Conservation (phyloP, 2,329 filamentous ascomycete genomes). For the Madurella mycetomatis region DNA sequence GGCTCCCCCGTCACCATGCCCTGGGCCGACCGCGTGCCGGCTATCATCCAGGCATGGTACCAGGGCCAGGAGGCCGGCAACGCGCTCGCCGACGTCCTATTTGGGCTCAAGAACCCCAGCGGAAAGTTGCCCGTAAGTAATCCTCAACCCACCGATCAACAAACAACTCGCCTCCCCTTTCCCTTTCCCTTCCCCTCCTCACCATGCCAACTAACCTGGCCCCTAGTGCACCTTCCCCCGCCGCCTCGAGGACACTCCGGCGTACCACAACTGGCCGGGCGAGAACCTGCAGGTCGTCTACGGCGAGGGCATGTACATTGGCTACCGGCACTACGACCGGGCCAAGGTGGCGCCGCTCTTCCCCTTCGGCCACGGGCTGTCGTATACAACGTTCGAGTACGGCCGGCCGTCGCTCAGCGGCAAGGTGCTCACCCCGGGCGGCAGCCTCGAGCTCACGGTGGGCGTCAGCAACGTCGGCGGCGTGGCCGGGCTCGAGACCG, state of each 20-base stretch:
- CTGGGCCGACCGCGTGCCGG: slow-evolving; percentile 61
- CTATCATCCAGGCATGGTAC: slow-evolving; percentile 68
- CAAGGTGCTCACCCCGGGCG: slow-evolving; percentile 36
- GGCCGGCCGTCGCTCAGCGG: slow-evolving; percentile 50
- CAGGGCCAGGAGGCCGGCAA: slow-evolving; percentile 67
- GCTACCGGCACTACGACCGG: slow-evolving; percentile 69
- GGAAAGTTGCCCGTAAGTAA: slow-evolving; percentile 62
- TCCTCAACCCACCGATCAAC: too few relatives aligned
- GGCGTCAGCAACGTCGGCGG: slow-evolving; percentile 53
- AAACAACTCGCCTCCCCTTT: too few relatives aligned
- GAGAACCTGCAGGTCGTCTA: slow-evolving; percentile 66
- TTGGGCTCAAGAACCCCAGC: slow-evolving; percentile 59
- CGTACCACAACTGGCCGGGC: slow-evolving; percentile 68
- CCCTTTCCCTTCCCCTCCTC: not conserved
- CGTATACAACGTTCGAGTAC: slow-evolving; percentile 67
- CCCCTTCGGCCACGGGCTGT: slow-evolving; percentile 69
- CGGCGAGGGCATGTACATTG: slow-evolving; percentile 68
- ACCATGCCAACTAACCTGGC: slow-evolving; percentile 2
- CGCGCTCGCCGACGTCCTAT: slow-evolving; percentile 61
- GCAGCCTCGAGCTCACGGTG: slow-evolving; percentile 42
- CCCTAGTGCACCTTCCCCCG: slow-evolving; percentile 60
- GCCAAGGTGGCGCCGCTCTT: slow-evolving; percentile 57
- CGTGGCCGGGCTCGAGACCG: slow-evolving; percentile 56
- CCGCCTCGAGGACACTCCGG: slow-evolving; percentile 60
- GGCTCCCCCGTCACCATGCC: slow-evolving; percentile 67